These are phyloP conservation scores for Pseudocercospora pini-densiflorae DNA, from an alignment of 2,329 filamentous ascomycete genomes.

Conservation along the genomic window DNA sequence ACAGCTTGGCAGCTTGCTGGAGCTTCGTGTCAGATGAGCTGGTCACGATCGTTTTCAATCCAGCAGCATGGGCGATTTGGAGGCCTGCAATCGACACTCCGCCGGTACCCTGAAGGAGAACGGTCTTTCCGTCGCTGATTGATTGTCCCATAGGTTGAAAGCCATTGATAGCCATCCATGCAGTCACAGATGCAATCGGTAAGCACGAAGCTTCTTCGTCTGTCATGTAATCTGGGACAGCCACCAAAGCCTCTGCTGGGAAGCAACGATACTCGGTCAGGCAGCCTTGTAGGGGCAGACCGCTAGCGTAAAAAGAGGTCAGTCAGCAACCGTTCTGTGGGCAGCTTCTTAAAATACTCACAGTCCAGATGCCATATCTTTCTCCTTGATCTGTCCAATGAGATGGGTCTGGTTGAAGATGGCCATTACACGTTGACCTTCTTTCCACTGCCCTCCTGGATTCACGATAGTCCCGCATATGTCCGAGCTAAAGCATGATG, in stretches of 20 bases:
- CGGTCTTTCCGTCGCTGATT: constrained; percentile 44
- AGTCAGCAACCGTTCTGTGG: neutral
- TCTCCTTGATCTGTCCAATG: constrained; percentile 62
- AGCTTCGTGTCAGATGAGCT: constrained; percentile 60
- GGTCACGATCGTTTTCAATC: constrained; percentile 60
- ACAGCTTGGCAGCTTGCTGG: constrained; percentile 58
- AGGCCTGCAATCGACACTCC: constrained; percentile 49
- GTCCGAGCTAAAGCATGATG: constrained; percentile 56
- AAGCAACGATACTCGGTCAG: constrained; percentile 66
- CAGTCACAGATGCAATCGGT: constrained; percentile 64
- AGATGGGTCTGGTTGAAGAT: constrained; percentile 65
- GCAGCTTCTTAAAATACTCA: neutral
- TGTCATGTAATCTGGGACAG: constrained; percentile 60
- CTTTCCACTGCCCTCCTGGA: constrained; percentile 56
- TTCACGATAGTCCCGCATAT: constrained; percentile 67
- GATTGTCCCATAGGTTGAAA: constrained; percentile 60
- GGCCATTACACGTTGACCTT: constrained; percentile 68
- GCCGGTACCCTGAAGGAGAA: constrained; percentile 50
- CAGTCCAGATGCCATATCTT: constrained; percentile 61
- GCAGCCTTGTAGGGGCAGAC: constrained; percentile 63
- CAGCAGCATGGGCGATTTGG: constrained; percentile 49
- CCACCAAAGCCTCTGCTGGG: constrained; percentile 59
- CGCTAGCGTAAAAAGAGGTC: constrained; percentile 34
- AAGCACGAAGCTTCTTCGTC: constrained; percentile 65
- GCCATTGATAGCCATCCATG: constrained; percentile 67